Base-by-base conservation (phyloP, 2,329 filamentous ascomycete genomes). In the Acephala macrosclerotiorum region DNA sequence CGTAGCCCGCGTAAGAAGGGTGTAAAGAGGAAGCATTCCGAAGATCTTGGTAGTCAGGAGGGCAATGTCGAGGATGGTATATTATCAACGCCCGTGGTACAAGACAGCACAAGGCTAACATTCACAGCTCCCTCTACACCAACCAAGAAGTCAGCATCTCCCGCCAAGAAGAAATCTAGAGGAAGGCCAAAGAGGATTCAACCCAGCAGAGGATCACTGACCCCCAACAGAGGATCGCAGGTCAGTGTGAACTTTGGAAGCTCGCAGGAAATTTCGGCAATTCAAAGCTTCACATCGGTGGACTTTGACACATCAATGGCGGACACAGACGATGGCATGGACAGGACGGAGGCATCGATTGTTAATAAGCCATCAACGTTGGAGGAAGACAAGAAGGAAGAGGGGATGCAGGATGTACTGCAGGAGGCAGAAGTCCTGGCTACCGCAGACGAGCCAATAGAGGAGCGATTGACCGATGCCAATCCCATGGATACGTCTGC, bases 41-140 rank as follows among this genome's bases (percentile, higher is more conserved):
- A 66, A 33, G 58, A 68, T 51, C 67, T 69, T 58, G 70, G 71
- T 58, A 74, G 68, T 55, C 73, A 73, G 58, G 69, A 71, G 25
- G 53, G 42, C 14, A 38, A 45, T 63, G 40, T 64, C 35, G 60
- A 58, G 67, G 64, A 68, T 35, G 47, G 63, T 71, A 60, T 51
- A 64, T 63, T 16, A 9, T 61, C 25, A 6, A 57, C 33, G 22
- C 12, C 5, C n/a, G 2, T 25, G 26, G 29, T 22, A 26, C 1
- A 12, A 12, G 16, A 25, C 1, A 20, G 26, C 20, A 29, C 7
- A 56, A 26, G 5, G 49, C 53, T 64, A 22, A 63, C 35, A 16
- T 26, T 53, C 47, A 33, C 22, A 64, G 61, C 35, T 58, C 58
- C 22, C 33, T 6, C 26, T 20, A 61, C 64, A 9, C 65, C 57